phyloP scores from a whole-genome alignment of 108 stramenopile species.

The Asterionellopsis glacialis region DNA sequence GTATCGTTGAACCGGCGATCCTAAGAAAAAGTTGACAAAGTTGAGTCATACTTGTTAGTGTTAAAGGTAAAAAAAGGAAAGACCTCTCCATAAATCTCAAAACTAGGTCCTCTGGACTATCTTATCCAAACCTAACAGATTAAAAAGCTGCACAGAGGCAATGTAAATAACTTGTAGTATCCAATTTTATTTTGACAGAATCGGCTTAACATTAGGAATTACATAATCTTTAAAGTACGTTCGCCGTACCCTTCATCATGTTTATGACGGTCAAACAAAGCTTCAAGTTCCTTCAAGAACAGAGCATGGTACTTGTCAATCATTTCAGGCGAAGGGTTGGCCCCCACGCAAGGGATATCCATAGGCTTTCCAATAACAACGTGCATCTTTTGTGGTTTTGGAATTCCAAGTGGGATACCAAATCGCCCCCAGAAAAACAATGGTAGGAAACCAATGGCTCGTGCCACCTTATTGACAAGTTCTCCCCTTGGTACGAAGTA shows the following conservation, averaged over 20 bases:
- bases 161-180: too few relatives aligned
- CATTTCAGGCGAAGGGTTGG: neutral
- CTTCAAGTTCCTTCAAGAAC: conserved; percentile 34
- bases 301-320: conserved; percentile 21
- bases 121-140: too few relatives aligned
- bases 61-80: too few relatives aligned
- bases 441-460: conserved; percentile 17
- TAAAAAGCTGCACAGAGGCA: too few relatives aligned
- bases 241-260: conserved; percentile 28
- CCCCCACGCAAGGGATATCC: neutral
- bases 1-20: too few relatives aligned
- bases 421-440: conserved; percentile 27
- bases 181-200: too few relatives aligned
- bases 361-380: conserved; percentile 27
- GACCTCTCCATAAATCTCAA: too few relatives aligned
- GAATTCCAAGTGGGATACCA: conserved; percentile 46
- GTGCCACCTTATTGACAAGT: conserved; percentile 24
- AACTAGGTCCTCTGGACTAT: too few relatives aligned
- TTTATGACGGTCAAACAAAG: conserved; percentile 53
- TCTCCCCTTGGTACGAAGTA: conserved; percentile 35
- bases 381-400: conserved; percentile 21
- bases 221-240: conserved; percentile 33
- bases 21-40: too few relatives aligned
- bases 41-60: too few relatives aligned
- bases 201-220: neutral